A percentile compares a stretch with the other conserved stretches of the same genome.
Conservation (phyloP, 2,329 filamentous ascomycete genomes). For the Diaporthe destruens region DNA sequence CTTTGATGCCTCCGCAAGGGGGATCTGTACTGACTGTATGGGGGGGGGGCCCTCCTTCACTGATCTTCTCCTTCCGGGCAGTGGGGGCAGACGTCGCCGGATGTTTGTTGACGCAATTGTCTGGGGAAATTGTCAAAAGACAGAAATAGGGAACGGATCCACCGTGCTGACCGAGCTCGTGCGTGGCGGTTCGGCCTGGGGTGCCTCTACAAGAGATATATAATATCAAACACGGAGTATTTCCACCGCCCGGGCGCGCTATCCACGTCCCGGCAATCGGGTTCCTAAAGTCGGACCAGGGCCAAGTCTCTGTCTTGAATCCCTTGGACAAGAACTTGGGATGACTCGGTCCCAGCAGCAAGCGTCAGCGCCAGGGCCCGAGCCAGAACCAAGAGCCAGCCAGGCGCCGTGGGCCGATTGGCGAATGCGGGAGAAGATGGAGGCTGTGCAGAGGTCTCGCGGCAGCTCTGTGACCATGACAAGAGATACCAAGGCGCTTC, state of each 20-base stretch:
- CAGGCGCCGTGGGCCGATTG: background rate
- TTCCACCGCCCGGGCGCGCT: slow-evolving; percentile 18
- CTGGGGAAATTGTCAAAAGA: slow-evolving; percentile 14
- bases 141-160: slow-evolving; percentile 17
- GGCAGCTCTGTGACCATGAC: background rate
- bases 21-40: background rate
- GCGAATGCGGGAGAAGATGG: slow-evolving; percentile 14
- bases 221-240: slow-evolving; percentile 29
- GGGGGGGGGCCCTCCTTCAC: too few relatives aligned
- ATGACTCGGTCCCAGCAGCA: slow-evolving; percentile 11
- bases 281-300: background rate
- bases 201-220: slow-evolving; percentile 17
- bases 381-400: too few relatives aligned
- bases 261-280: slow-evolving; percentile 9
- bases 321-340: slow-evolving; percentile 20
- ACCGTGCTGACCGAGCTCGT: background rate
- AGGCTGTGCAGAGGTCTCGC: slow-evolving; percentile 32
- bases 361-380: slow-evolving; percentile 5
- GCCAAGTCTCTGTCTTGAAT: slow-evolving; percentile 27
- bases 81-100: slow-evolving; percentile 12
- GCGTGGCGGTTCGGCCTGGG: background rate
- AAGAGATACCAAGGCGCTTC: slow-evolving; percentile 27
- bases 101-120: slow-evolving; percentile 28
- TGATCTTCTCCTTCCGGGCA: slow-evolving; percentile 17
- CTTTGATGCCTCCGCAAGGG: slow-evolving; percentile 6